Evolutionary conservation across 2,329 filamentous ascomycete species (phyloP), one percentile per base, ranked within the genome.

Genomic region (Macrophomina tecta): DNA sequence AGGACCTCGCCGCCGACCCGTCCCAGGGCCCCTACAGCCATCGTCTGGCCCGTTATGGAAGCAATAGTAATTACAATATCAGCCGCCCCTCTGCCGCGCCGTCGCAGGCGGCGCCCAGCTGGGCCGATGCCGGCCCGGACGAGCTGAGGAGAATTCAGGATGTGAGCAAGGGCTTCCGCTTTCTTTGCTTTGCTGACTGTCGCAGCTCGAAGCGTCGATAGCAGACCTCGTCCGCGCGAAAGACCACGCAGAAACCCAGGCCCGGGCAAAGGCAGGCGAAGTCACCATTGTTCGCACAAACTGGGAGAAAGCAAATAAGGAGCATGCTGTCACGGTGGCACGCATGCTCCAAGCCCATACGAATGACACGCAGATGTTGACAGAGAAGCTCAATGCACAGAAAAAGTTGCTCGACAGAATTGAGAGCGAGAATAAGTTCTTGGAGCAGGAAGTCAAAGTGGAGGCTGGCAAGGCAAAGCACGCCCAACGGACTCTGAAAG

Each of bases 221-320:
- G 18, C 72, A 78, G 78, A 66, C 79, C 83, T 65, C 78, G 78
- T 58, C 73, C 72, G 7, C 73, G n/a, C 34, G 16, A 75, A 49
- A 71, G 72, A 73, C 40, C 73, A 77, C 40, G 78, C 48, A 4
- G 38, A 55, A 28, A 6, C 11, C 23, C 7, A 82, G 68, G 76
- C 82, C 65, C 79, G 78, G 51, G 79, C 79, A 55, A 77, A 79
- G 61, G 82, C 86, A 18, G 92, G 92, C 60, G 91, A 94, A 75
- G 88, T 89, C 34, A 85, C 90, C 61, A 93, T 94, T 68, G 83
- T 94, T n/a, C 87, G 92, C 40, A 86, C 86, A 68, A 92, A 91
- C 68, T 84, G 88, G 48, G 86, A 89, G 60, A 90, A 87, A 72
- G 81, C 84, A 0, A 82, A 83, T 16, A 86, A 87, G 62, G 85